A percentile compares a stretch with the other conserved stretches of the same genome.
Conservation (phyloP, 2,329 filamentous ascomycete genomes). For the Rhynchosporium agropyri region DNA sequence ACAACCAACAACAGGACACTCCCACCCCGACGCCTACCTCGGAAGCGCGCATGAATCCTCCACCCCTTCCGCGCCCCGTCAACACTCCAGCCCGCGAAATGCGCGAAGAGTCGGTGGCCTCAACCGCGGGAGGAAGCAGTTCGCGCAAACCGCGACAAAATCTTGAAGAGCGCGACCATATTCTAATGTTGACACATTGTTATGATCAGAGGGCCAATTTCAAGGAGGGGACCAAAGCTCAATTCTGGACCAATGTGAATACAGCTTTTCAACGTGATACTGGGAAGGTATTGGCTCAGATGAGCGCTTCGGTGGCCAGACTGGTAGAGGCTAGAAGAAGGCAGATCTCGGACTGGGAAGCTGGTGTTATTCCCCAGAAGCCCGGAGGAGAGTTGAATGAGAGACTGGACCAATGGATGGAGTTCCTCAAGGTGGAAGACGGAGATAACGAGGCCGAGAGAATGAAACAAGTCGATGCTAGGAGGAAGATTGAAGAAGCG, state of each 20-base stretch:
- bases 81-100: constrained; percentile 40
- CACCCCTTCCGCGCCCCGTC: constrained; percentile 37
- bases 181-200: constrained; percentile 41
- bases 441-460: constrained; percentile 41
- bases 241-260: constrained; percentile 42
- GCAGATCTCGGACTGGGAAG: constrained; percentile 42
- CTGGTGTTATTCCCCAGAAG: constrained; percentile 39
- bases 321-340: constrained; percentile 40
- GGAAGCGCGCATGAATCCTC: constrained; percentile 41
- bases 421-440: constrained; percentile 42
- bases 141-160: constrained; percentile 42
- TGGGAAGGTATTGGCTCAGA: constrained; percentile 41
- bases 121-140: constrained; percentile 34
- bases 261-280: constrained; percentile 39
- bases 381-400: constrained; percentile 41
- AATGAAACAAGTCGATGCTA: constrained; percentile 41
- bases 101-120: constrained; percentile 39
- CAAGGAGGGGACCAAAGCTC: constrained; percentile 42
- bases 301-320: constrained; percentile 42
- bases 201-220: constrained; percentile 38
- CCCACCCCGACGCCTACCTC: constrained; percentile 35
- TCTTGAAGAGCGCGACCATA: constrained; percentile 41
- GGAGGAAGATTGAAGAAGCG: constrained; percentile 40
- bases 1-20: constrained; percentile 30
- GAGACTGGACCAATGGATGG: constrained; percentile 41